Percentiles rank a stretch among this genome's conserved stretches.
Conservation (phyloP, 176 grass and related monocot genomes). For the Musa acuminata region DNA sequence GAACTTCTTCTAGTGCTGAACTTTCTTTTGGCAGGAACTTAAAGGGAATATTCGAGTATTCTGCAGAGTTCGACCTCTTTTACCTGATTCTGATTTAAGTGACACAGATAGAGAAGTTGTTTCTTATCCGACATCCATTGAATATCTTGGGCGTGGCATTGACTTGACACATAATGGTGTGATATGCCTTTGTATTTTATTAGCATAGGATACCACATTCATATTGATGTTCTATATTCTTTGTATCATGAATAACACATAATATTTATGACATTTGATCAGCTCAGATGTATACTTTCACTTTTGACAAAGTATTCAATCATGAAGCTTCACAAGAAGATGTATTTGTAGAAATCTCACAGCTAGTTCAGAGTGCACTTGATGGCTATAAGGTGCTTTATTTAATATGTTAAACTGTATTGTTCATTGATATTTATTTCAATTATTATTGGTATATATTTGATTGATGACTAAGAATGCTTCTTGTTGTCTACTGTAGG, state of each 20-base stretch:
- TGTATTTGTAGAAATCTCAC: conserved; percentile 86
- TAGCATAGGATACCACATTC: neutral
- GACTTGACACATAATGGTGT: conserved; percentile 65
- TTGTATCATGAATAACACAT: neutral
- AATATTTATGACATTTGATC: conserved; percentile 1
- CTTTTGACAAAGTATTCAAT: conserved; percentile 82
- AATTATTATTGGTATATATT: neutral
- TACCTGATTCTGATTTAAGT: conserved; percentile 36
- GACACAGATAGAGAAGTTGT: conserved; percentile 35
- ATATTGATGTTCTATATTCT: neutral
- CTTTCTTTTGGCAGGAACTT: conserved; percentile 52
- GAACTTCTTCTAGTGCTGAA: neutral
- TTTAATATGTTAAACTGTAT: neutral
- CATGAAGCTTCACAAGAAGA: conserved; percentile 65
- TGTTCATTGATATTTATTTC: neutral
- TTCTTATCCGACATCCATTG: conserved; percentile 70
- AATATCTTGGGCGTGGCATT: conserved; percentile 54
- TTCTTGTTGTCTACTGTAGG: conserved; percentile 22
- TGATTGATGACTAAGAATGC: neutral
- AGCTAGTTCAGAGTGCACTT: conserved; percentile 80
- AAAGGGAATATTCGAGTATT: conserved; percentile 97
- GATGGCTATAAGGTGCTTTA: conserved; percentile 82
- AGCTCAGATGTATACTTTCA: conserved; percentile 63
- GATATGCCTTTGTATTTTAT: conserved; percentile 2
- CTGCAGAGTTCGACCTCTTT: conserved; percentile 71